These are phyloP conservation scores for Ciborinia camelliae DNA, from an alignment of 2,329 filamentous ascomycete species.

Conservation along the genomic window DNA sequence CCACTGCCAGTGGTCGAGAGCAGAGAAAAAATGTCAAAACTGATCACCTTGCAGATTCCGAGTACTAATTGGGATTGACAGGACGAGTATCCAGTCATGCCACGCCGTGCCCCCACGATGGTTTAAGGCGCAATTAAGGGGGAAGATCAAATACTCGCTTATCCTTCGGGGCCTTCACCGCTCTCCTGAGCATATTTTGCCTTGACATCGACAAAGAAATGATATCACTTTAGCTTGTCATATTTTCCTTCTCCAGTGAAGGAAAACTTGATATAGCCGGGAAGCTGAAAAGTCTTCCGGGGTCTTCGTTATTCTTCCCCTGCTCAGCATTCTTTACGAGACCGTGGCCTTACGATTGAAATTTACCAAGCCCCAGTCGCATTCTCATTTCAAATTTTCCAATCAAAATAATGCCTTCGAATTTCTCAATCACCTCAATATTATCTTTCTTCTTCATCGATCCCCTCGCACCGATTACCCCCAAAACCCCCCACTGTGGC, in stretches of 20 bases:
- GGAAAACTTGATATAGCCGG: neutral
- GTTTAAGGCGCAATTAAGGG: neutral
- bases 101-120: neutral
- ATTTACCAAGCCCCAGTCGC: neutral
- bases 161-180: neutral
- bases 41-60: neutral
- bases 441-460: neutral
- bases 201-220: neutral
- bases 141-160: neutral
- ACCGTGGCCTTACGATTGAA: neutral
- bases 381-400: neutral
- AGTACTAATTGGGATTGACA: too few relatives aligned
- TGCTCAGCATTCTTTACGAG: neutral
- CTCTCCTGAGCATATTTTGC: neutral
- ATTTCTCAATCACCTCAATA: neutral
- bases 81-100: neutral
- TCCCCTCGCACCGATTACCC: neutral
- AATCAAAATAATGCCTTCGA: neutral
- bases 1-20: neutral
- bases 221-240: constrained; percentile 3
- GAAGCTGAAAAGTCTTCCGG: neutral
- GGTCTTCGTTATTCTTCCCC: neutral
- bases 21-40: neutral
- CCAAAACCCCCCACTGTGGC: neutral
- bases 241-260: neutral